A percentile compares a stretch with the other conserved stretches of the same genome.
Evolutionary conservation across 768 basidiomycete species (phyloP).

Genomic region (Rhizopogon sp.): DNA sequence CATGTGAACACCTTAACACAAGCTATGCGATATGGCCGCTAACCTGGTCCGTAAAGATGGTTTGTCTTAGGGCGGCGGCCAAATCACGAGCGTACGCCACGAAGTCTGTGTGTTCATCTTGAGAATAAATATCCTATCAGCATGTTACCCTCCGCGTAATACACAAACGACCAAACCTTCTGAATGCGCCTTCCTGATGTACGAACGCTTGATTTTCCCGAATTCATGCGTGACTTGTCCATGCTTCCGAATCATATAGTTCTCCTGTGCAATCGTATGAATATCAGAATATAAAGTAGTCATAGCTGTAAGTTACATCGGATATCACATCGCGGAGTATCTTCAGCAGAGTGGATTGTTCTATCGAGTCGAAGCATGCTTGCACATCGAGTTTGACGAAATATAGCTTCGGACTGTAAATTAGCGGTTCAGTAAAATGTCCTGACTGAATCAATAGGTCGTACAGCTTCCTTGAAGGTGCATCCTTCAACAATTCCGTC

Average conservation of each 20-base stretch:
- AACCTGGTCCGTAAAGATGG: constrained; percentile 85
- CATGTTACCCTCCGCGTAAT: neutral
- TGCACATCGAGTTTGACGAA: constrained; percentile 97
- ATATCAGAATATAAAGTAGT: neutral
- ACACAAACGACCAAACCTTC: constrained; percentile 42
- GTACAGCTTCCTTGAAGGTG: constrained; percentile 47
- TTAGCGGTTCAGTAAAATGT: neutral
- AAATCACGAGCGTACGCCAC: constrained; percentile 62
- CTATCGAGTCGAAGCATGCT: constrained; percentile 95
- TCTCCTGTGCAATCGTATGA: constrained; percentile 42
- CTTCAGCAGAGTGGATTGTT: constrained; percentile 77
- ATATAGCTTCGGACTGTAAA: constrained; percentile 74
- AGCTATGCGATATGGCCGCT: neutral
- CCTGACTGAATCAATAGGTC: constrained; percentile 6
- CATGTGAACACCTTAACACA: neutral
- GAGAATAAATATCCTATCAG: neutral
- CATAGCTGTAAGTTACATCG: constrained; percentile 39
- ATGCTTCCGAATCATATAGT: constrained; percentile 67
- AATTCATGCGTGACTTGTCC: constrained; percentile 55
- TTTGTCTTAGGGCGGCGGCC: constrained; percentile 61
- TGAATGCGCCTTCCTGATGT: constrained; percentile 57
- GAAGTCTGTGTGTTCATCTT: constrained; percentile 79
- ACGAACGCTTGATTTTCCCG: constrained; percentile 54
- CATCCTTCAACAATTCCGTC: constrained; percentile 33
- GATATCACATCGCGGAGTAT: constrained; percentile 73